phyloP scores from a whole-genome alignment of 352 stramenopile genomes.

The Pythium coloratum region DNA sequence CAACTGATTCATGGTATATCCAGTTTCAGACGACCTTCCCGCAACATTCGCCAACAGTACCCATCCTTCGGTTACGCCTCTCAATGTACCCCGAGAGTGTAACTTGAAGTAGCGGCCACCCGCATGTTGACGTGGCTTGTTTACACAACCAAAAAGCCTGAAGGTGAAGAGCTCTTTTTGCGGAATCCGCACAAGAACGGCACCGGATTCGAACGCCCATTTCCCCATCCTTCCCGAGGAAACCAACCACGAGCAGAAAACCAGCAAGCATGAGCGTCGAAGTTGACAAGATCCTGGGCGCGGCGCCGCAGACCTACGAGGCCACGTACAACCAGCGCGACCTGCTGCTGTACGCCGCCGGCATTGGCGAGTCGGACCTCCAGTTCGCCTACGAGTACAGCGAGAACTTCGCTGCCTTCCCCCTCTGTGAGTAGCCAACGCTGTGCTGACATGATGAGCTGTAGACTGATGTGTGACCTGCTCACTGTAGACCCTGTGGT shows the following conservation, averaged over 20 bases:
- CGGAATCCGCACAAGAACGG: not conserved
- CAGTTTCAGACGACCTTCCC: constrained; percentile 7
- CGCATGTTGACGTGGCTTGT: constrained; percentile 11
- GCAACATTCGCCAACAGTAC: constrained; percentile 8
- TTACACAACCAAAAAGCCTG: constrained; percentile 22
- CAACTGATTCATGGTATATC: constrained; percentile 14
- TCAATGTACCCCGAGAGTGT: constrained; percentile 9
- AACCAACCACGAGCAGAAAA: not conserved
- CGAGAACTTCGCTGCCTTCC: constrained; percentile 86
- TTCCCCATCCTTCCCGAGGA: not conserved
- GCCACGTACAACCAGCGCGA: constrained; percentile 89
- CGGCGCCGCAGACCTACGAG: constrained; percentile 45
- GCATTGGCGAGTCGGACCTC: constrained; percentile 84
- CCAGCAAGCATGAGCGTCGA: constrained; percentile 49
- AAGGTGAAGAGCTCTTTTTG: not conserved
- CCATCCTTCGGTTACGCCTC: constrained; percentile 6
- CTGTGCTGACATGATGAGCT: not conserved
- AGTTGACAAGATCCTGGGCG: constrained; percentile 65
- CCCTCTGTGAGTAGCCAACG: constrained; percentile 48
- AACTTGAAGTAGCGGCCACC: constrained; percentile 29
- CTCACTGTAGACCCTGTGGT: constrained; percentile 65
- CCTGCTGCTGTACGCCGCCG: constrained; percentile 86
- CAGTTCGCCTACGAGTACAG: constrained; percentile 90
- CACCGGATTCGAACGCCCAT: not conserved
- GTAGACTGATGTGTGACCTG: not conserved